Conservation (phyloP, 2,329 filamentous ascomycete genomes). For the Lecanicillium sp. region DNA sequence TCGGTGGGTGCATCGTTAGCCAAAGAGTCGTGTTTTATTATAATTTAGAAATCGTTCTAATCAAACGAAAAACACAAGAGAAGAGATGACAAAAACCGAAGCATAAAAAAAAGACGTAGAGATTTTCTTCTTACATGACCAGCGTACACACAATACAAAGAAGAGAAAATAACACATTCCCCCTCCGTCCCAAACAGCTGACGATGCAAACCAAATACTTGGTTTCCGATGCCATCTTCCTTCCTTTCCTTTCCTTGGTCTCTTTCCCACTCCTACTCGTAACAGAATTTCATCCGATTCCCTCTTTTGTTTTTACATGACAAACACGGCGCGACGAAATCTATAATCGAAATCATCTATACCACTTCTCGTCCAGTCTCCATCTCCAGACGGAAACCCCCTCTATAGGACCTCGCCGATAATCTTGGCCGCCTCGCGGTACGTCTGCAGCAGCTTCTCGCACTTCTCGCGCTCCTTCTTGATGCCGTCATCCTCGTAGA, state of each 20-base stretch:
- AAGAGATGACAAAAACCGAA: background rate
- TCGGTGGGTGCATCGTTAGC: too few species aligned
- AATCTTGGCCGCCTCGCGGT: constrained; percentile 96
- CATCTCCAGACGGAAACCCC: too few species aligned
- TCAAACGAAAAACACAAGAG: background rate
- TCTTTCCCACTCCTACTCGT: background rate
- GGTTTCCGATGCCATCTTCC: background rate
- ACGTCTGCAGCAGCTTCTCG: constrained; percentile 89
- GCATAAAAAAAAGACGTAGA: constrained; percentile 4
- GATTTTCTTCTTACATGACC: constrained; percentile 15
- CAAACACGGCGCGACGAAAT: too few species aligned
- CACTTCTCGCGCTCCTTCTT: constrained; percentile 98
- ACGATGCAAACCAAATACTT: background rate
- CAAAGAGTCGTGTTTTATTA: too few species aligned
- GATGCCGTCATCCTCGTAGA: constrained; percentile 96
- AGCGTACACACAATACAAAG: constrained; percentile 15
- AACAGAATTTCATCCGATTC: background rate
- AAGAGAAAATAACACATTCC: background rate
- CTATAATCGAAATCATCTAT: too few species aligned
- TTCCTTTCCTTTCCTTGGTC: background rate
- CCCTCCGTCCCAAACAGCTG: background rate
- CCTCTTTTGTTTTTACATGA: background rate
- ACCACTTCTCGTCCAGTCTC: background rate
- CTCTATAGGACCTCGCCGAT: constrained; percentile 85
- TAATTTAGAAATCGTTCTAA: too few species aligned